Evolutionary conservation across 2,329 filamentous ascomycete genomes (phyloP), one percentile per base, ranked within the genome.

Genomic region (Elsinoe necatrix): DNA sequence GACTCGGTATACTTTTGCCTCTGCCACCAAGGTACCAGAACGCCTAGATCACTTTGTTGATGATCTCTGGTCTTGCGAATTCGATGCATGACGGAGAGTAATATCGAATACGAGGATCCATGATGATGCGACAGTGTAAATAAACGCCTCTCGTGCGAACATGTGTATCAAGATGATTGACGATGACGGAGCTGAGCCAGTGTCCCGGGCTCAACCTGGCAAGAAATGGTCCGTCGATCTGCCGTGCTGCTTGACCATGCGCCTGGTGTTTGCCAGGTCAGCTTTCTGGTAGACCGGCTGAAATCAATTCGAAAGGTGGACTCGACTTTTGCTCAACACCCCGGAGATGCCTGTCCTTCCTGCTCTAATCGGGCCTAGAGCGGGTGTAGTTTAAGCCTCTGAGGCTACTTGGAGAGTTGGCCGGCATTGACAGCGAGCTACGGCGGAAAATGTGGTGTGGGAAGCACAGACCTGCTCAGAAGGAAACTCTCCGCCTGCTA

Each of bases 221-320:
- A 39, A 52, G 31, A 25, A 37, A 50, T 52, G 25, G 48, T 52
- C 48, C 34, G 48, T 52, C 48, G 48, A 52, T 52, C 48, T 37
- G 48, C 48, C 48, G 48, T 52, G 9, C 34, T 52, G 48, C 48
- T 52, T 23, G 48, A 37, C 48, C 48, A 39, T 52, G 8, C 12
- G 29, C 31, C 29, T 39, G 48, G 48, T 23, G 29, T 52, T 52
- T 16, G 12, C 16, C 48, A n/a, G 20, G 14, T 35, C 16, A 50
- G 16, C 12, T 37, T 16, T 52, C 16, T 52, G 48, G 29, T 20
- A 35, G 48, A 21, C 34, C 29, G 48, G 48, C 29, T 52, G 48
- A 52, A 52, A 39, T 39, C 48, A 35, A 52, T 35, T 52, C 6
- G 20, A 9, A 7, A 25, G 18, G 14, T 29, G 31, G 31, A 25